Evolutionary conservation across 2,329 filamentous ascomycete genomes (phyloP).

Genomic region (Colletotrichum camelliae): DNA sequence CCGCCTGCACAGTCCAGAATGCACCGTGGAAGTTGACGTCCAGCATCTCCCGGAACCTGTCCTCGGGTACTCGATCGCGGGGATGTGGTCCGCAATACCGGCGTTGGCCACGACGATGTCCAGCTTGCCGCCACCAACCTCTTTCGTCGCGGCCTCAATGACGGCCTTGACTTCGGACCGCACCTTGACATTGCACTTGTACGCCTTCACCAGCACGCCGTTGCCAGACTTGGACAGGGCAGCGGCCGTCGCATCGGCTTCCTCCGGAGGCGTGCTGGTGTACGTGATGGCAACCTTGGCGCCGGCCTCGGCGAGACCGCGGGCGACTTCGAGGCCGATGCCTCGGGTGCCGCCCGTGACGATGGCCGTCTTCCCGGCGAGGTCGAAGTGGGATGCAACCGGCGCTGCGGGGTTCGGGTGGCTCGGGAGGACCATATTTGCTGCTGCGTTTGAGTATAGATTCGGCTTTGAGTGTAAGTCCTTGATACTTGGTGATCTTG

Average conservation of each 20-base stretch:
- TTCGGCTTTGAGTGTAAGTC: neutral
- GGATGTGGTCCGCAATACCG: conserved; percentile 40
- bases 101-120: conserved; percentile 49
- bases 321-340: conserved; percentile 12
- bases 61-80: conserved; percentile 44
- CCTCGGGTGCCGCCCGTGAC: conserved; percentile 15
- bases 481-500: neutral
- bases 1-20: conserved; percentile 48
- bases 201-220: conserved; percentile 34
- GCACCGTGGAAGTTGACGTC: conserved; percentile 47
- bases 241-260: conserved; percentile 12
- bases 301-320: conserved; percentile 11
- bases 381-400: conserved; percentile 13
- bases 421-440: conserved; percentile 13
- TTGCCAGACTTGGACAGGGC: conserved; percentile 13
- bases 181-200: conserved; percentile 41
- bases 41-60: conserved; percentile 40
- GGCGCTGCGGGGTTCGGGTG: conserved; percentile 9
- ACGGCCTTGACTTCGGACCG: conserved; percentile 30
- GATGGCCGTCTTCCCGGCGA: conserved; percentile 19
- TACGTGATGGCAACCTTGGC: conserved; percentile 16
- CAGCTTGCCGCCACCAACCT: conserved; percentile 38
- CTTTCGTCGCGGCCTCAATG: conserved; percentile 33
- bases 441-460: neutral
- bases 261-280: conserved; percentile 14